Conservation (phyloP, 805 yeast genomes). For the Yarrowia phangngaensis region DNA sequence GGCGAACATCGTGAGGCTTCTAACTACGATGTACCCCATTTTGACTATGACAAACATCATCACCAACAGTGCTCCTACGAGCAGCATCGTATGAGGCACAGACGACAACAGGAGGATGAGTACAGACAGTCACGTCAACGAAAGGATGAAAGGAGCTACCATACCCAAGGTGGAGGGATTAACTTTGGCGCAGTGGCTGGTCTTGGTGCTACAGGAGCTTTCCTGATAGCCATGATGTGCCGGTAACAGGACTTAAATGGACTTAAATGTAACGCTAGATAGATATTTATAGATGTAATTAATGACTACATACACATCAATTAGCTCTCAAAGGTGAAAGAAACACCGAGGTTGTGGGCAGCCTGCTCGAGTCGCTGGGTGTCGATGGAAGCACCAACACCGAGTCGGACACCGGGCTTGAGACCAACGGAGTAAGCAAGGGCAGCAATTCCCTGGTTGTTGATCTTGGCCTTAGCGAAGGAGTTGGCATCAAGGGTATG, state of each 20-base stretch:
- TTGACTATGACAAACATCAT: constrained; percentile 39
- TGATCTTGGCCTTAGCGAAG: constrained; percentile 93
- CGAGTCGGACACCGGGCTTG: constrained; percentile 94
- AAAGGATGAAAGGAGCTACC: neutral
- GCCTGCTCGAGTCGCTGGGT: constrained; percentile 93
- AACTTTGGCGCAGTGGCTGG: constrained; percentile 19
- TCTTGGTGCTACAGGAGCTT: constrained; percentile 11
- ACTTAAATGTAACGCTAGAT: too few species aligned
- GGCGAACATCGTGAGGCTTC: constrained; percentile 29
- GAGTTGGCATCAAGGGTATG: constrained; percentile 83
- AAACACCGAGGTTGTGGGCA: constrained; percentile 96
- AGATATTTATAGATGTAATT: constrained; percentile 24
- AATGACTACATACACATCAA: too few species aligned
- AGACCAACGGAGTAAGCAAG: constrained; percentile 90
- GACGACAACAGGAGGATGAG: constrained; percentile 21
- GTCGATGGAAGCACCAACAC: constrained; percentile 95
- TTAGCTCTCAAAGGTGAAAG: constrained; percentile 88
- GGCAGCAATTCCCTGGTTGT: constrained; percentile 93
- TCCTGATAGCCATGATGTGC: constrained; percentile 22
- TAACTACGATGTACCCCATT: constrained; percentile 40
- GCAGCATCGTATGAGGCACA: constrained; percentile 31
- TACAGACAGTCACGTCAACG: neutral
- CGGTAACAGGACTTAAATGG: neutral
- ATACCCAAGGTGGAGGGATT: constrained; percentile 15
- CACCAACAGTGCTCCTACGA: constrained; percentile 38